phyloP scores from a whole-genome alignment of 1,284 basidiomycete species.

The Flammula alnicola region DNA sequence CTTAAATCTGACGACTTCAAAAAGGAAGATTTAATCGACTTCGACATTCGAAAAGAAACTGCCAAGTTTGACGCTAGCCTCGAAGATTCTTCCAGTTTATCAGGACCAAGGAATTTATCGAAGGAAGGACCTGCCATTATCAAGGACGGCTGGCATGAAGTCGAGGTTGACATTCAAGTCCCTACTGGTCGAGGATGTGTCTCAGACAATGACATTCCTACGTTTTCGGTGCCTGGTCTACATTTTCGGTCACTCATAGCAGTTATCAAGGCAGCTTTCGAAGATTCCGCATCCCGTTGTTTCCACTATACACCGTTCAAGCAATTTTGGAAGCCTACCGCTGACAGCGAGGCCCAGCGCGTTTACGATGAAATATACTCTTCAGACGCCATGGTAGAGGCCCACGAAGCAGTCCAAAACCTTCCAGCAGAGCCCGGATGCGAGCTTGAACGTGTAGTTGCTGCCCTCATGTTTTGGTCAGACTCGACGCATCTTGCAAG shows the following conservation, averaged over 20 bases:
- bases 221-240: no score
- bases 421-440: neutral
- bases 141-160: no score
- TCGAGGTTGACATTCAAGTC: no score
- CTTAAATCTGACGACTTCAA: no score
- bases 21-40: no score
- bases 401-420: constrained; percentile 26
- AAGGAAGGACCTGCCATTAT: no score
- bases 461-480: constrained; percentile 14
- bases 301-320: constrained; percentile 29
- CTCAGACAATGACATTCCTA: no score
- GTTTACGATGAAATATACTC: constrained; percentile 35
- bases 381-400: constrained; percentile 28
- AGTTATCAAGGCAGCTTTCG: neutral
- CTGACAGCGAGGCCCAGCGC: constrained; percentile 11
- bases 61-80: no score
- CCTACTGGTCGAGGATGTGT: no score
- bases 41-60: no score
- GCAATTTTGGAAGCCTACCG: constrained; percentile 18
- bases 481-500: constrained; percentile 17
- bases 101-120: no score
- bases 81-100: no score
- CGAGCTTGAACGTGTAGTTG: constrained; percentile 20
- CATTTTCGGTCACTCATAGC: constrained; percentile 21
- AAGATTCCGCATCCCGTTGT: neutral